Evolutionary conservation across 257 asterid species (phyloP), one percentile per base, ranked within the genome.

Genomic region (Craterostigma plantagineum): DNA sequence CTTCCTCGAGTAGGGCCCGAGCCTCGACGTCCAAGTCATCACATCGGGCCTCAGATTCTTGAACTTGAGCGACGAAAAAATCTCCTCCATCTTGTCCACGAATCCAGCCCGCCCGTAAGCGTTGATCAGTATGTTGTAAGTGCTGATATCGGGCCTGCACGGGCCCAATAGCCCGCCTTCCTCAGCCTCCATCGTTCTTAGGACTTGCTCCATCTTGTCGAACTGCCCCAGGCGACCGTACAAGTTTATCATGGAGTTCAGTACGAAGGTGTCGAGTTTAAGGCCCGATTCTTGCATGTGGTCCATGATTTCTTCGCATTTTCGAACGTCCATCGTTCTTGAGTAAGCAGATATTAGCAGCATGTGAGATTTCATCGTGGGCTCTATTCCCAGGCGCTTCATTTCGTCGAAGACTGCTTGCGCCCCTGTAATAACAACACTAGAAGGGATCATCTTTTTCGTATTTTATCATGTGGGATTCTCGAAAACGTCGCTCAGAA

Each of bases 351-450:
- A 67, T 51, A 82, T 46, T 13, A 82, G 86, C 52, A 78, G 52
- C 82, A 71, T 83, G 69, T 79, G 78, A 33, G 92, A 78, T 61
- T 83, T 79, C 92, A 79, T 62, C 0, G 91, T 79, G 9, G 95
- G 91, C 39, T 65, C 68, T 33, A 83, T 75, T 38, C 78, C 73
- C 7, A 76, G 77, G 16, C 67, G 68, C 51, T 61, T 66, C 95
- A 83, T 83, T 63, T 83, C 83, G 38, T 76, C 76, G 46, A 83
- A 83, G 11, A 69, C 78, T 1, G 81, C 70, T 55, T 83, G 75
- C 12, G 95, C 92, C 34, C 81, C 92, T 79, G 35, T 18, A n/a
- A n/a, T n/a, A 37, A 35, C n/a, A n/a, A n/a, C n/a, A n/a, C n/a
- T n/a, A n/a, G n/a, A n/a, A n/a, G n/a, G n/a, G n/a, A n/a, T n/a